These are phyloP conservation scores for Chaetothyriales sp. DNA, from an alignment of 2,329 filamentous ascomycete species.

Conservation along the genomic window DNA sequence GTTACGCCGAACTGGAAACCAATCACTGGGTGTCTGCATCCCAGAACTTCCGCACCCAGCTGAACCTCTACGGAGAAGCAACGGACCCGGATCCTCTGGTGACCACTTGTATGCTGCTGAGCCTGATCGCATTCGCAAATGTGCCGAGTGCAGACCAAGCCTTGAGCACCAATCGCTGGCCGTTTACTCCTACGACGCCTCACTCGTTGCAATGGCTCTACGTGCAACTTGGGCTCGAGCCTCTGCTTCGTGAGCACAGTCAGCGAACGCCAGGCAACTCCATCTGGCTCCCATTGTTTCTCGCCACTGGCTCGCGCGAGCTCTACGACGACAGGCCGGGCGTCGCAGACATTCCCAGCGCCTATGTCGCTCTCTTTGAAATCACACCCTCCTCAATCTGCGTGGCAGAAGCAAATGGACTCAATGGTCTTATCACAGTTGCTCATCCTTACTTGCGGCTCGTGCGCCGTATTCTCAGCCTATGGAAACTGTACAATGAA, in stretches of 20 bases:
- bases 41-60: neutral
- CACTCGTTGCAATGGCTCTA: neutral
- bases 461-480: neutral
- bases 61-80: neutral
- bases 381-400: neutral
- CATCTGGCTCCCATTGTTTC: neutral
- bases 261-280: too few species aligned
- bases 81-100: neutral
- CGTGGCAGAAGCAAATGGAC: too few species aligned
- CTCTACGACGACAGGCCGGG: neutral
- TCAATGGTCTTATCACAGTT: neutral
- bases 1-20: neutral
- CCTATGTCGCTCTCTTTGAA: neutral
- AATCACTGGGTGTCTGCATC: neutral
- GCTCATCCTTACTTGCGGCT: neutral
- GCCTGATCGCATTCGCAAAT: neutral
- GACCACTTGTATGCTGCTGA: slow-evolving; percentile 1
- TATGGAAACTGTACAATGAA: neutral
- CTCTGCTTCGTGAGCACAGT: neutral
- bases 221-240: neutral
- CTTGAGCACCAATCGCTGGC: neutral
- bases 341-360: neutral
- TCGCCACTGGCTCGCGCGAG: neutral
- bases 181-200: neutral
- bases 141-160: neutral